Base-by-base conservation (phyloP, 257 asterid genomes). In the Gentiana straminea region DNA sequence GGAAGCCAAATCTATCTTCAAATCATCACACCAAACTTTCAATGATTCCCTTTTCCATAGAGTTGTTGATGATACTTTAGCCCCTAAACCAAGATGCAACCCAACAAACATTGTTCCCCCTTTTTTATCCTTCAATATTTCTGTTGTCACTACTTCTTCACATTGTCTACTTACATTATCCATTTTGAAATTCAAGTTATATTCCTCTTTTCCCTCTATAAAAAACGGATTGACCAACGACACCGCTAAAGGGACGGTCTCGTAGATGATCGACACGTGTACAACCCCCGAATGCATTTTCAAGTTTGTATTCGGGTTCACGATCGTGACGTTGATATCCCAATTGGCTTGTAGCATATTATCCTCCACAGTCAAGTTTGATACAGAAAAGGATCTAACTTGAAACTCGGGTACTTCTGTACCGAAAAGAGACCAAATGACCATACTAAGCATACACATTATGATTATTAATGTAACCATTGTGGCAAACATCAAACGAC, bases 381-480 rank as follows among this genome's bases (percentile, higher is more conserved):
- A 57, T 4, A 81, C 81, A 0, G 61, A 43, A 13, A 81, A 8
- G 1, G 81, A 60, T 0, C 57, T 5, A 5, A 81, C 69, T 4
- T 44, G 52, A 43, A 84, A 81, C 0, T 69, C 76, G 0, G 86
- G 94, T 1, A 62, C 12, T 48, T 72, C 68, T 39, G 76, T 63
- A 1, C 83, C 86, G 32, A 77, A 84, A 4, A 84, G 70, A 58
- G 71, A 45, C 86, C 84, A 84, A 58, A 79, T 60, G 49, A 73
- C 66, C 3, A 84, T 49, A 68, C 72, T 69, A 60, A 73, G 61
- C 73, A 75, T 56, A 61, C 72, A 58, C 75, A 79, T 63, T 60
- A 75, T 63, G 3, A 67, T 11, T 3, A 79, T 36, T 3, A 79
- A 68, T 15, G 74, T 54, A 0, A 75, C 3, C 76, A 71, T 53